Evolutionary conservation across 2,329 filamentous ascomycete genomes (phyloP), one percentile per base, ranked within the genome.

Genomic region (Simplicillium aogashimaense): DNA sequence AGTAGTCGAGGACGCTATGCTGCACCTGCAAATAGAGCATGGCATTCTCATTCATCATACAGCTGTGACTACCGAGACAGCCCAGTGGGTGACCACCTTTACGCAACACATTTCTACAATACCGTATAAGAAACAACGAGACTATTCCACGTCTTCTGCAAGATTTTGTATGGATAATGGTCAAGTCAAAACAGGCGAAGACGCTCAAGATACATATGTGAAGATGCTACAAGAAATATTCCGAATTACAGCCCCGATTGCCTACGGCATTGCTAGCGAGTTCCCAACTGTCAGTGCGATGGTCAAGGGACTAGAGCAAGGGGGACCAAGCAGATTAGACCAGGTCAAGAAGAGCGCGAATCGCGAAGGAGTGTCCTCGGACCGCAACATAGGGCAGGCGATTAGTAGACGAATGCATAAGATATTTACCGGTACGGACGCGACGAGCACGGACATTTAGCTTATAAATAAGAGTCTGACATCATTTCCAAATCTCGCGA

Each of bases 81-180:
- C 83, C 2, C 73, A 81, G 49, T 86, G 83, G 81, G 77, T 89
- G 25, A 65, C 72, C 25, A 67, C 74, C 29, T 86, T 89, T 51
- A 90, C 86, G 0, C 81, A 88, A 52, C 81, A 90, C 54, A 79
- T 90, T 37, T 83, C 82, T 7, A 84, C 80, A 1, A 77, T 83
- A 16, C 85, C 83, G 0, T 89, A 89, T 57, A 76, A 76, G 47
- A 72, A 65, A 38, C 68, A 70, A 48, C 60, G 62, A 16, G 72
- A 77, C 41, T 58, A 60, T 29, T 56, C 61, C 37, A 66, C 65
- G 40, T 67, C 72, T 2, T 66, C 71, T 11, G 78, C 76, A 2
- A 69, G 74, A 0, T 90, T 90, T 56, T 89, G 84, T 60, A 88
- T 89, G 81, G 83, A 86, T 39, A 66, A 69, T 1, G 85, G 85